Base-by-base conservation (phyloP, 257 asterid species). In the Solanum rostratum region DNA sequence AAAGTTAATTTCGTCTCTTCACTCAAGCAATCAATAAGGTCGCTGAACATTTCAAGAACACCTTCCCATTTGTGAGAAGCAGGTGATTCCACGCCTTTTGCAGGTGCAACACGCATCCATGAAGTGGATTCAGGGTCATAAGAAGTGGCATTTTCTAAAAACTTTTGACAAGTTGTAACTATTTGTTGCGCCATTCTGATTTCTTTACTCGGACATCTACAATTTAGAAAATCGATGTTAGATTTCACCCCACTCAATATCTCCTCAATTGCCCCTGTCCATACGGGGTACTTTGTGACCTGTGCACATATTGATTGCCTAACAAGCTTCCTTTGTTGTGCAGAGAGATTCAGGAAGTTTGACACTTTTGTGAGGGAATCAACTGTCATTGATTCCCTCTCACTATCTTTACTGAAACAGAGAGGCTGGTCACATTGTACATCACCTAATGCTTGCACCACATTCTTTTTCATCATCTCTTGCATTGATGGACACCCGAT, bases 31-130 rank as follows among this genome's bases (percentile, higher is more conserved):
- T 91, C 86, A 84, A 88, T 66, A 62, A 93, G 92, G 87, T 93
- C 97, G 54, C n/a, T 41, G 9, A 86, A 88, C 80, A 71, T 71
- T 43, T 71, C 80, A 43, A 71, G 80, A 71, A 43, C 80, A 43
- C 52, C 13, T 71, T 71, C 80, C 80, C 80, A 71, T 54, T 71
- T 71, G 29, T 71, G 37, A 43, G 57, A 43, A 73, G 13, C 55
- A 24, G 55, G 57, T 43, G 55, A 71, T 18, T 71, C 80, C 55
- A 43, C 7, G 10, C 80, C 80, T 88, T 92, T 94, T 20, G 88
- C 76, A n/a, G 98, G 97, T 16, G 84, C 66, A 66, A 93, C 88
- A 63, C 94, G 93, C 99, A 96, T 95, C 99, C 99, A 96, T 5
- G 99, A 96, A 89, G 91, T 89, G 29, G 92, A 80, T 55, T 95